Base-by-base conservation (phyloP, 225 moss, liverwort and hornwort species). In the Straminergon stramineum region DNA sequence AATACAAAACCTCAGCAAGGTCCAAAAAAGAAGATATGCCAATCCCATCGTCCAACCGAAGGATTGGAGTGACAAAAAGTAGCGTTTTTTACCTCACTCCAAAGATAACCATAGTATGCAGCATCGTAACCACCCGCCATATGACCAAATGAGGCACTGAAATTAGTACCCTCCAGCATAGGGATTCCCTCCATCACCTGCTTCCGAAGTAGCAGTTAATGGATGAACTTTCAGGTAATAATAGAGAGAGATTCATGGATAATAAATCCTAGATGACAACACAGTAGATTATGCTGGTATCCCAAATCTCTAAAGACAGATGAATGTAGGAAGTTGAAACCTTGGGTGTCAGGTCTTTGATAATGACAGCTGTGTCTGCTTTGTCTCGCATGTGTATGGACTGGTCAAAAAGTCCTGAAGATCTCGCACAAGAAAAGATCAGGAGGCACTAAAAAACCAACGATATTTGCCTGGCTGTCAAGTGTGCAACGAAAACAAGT, bases 141-240 rank as follows among this genome's bases (percentile, higher is more conserved):
- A 88, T 97, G 96, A 92, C 94, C 96, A 88, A 99, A 99, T 75
- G 99, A 97, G 84, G 96, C 99, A 91, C 94, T 96, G 93, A 99
- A 95, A 90, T 99, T 97, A 62, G 97, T 97, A 79, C 96, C 96
- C 53, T 99, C 96, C 82, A 95, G 91, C 95, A 97, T 95, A 66
- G 94, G 91, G 52, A 99, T 96, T 78, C 97, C 97, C 92, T 99
- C 97, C 99, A 99, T 99, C 78, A 97, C 96, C 96, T 98, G 95
- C 71, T 57, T 83, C 57, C 45, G 58, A 37, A 58, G 31, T 78
- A 58, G 61, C 63, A 79, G 57, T 93, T 91, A 80, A 71, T 85
- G 26, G 34, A 84, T 55, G 68, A 84, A 58, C 5, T 48, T 86
- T 88, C 79, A 60, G 17, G 57, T 74, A 60, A 53, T 39, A 58